Evolutionary conservation across 176 grass and related monocot genomes (phyloP), one percentile per base, ranked within the genome.

Genomic region (Eleusine coracana): DNA sequence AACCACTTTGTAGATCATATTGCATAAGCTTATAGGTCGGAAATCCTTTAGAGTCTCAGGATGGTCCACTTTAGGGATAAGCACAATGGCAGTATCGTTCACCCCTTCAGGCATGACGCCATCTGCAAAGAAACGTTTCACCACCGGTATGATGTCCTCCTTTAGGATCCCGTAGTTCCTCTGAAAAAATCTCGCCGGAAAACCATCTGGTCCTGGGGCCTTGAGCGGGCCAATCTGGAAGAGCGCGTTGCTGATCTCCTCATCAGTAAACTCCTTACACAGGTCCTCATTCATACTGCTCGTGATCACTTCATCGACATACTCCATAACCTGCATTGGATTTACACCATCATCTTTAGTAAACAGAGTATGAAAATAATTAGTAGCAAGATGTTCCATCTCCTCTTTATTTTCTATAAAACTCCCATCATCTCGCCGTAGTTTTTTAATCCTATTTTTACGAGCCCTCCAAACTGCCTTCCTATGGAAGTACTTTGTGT

Each of bases 291-390:
- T 54, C 1, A 54, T 18, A 0, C 4, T 16, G 0, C 18, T 16
- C 0, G 51, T 17, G 5, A 54, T 54, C 0, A 17, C 4, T 18
- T 16, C 2, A 0, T 54, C 51, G 4, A 54, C 1, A 5, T 5
- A 4, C 4, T 54, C 16, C 3, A 54, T 0, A 0, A 54, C 51
- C 13, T 16, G 15, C 0, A 0, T 16, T 0, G 51, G 51, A 0
- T 54, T 1, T 0, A 18, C 16, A 5, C 3, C 1, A 3, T 2
- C 0, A 4, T 54, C 55, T 23, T 0, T 9, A 3, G 20, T 59
- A 20, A 7, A 59, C 20, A 59, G 5, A 1, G 0, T 20, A 7
- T 7, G 1, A 59, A 59, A 59, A 59, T 23, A 59, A 8, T 21
- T 0, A 0, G 2, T 21, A 0, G 55, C 55, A 18, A 23, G n/a